Base-by-base conservation (phyloP, 495 filamentous ascomycete genomes). In the Aspergillus sparsus region DNA sequence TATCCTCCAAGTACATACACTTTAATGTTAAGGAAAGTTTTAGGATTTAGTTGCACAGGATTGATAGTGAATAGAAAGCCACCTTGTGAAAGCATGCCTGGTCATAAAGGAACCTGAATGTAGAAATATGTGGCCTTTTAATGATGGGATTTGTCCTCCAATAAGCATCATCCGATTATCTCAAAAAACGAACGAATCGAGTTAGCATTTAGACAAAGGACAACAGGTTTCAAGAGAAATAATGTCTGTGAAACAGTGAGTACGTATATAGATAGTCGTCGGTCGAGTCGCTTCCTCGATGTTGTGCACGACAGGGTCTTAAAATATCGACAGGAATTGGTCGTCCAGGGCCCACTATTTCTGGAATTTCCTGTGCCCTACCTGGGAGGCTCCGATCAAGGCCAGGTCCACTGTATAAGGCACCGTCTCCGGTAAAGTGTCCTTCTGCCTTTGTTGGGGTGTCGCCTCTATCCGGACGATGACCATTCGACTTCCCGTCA, bases 401-500 rank as follows among this genome's bases (percentile, higher is more conserved):
- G 15, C 67, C 61, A 21, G 63, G 59, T 10, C 62, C 63, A 52
- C 61, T 69, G 36, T 68, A 62, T 21, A 68, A 44, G 16, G 62
- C 64, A 15, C 62, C 66, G 27, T 71, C 66, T 9, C 65, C 62
- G 32, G 51, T 15, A 31, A 66, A 39, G 15, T 37, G 49, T 42
- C 49, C 41, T 31, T 63, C 67, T 27, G 53, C 52, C 53, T 75
- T 76, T 1, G 66, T 59, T 1, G 68, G 58, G 32, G 67, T 64
- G 32, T 70, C 58, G 9, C 66, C 73, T 44, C 61, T 39, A 39
- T 71, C 70, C 5, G 71, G 72, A 35, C 62, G 64, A 13, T 61
- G 54, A 45, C 58, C 64, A 41, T 53, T 62, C 2, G 61, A 58
- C 49, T 77, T 77, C 50, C 71, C 72, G 27, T 75, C 75, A 5